phyloP scores from a whole-genome alignment of 2,329 filamentous ascomycete species.

The Stromatinia cepivora region DNA sequence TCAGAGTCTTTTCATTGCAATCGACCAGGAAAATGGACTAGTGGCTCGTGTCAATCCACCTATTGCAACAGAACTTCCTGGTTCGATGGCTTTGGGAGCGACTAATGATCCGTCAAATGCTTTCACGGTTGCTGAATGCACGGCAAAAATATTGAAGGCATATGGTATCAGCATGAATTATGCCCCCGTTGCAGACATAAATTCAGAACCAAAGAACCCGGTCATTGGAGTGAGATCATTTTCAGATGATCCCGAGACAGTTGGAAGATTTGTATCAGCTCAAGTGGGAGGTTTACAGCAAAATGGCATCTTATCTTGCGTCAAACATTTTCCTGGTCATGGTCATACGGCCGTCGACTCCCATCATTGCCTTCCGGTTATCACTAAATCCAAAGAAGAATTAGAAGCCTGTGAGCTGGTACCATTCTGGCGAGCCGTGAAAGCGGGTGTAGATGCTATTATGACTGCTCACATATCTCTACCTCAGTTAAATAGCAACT shows the following conservation, averaged over 20 bases:
- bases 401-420: conserved; percentile 46
- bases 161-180: conserved; percentile 50
- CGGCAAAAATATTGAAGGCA: conserved; percentile 43
- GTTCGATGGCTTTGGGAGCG: conserved; percentile 48
- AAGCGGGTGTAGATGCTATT: conserved; percentile 46
- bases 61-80: conserved; percentile 45
- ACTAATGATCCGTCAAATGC: conserved; percentile 41
- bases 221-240: conserved; percentile 48
- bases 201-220: conserved; percentile 47
- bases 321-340: conserved; percentile 50
- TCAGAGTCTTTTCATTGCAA: conserved; percentile 46
- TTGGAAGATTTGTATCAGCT: conserved; percentile 46
- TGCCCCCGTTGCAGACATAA: conserved; percentile 47
- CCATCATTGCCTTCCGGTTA: conserved; percentile 46
- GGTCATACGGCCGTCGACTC: conserved; percentile 48
- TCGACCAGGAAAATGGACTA: conserved; percentile 49
- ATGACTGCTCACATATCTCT: conserved; percentile 50
- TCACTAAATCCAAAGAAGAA: conserved; percentile 43
- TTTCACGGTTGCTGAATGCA: conserved; percentile 43
- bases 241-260: conserved; percentile 46
- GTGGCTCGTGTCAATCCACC: conserved; percentile 46
- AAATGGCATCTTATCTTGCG: conserved; percentile 45
- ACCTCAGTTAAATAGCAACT: conserved; percentile 36
- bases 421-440: conserved; percentile 46
- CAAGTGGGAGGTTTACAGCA: conserved; percentile 44